These are phyloP conservation scores for Pichia terricola DNA, from an alignment of 1,139 yeast genomes.

Conservation along the genomic window DNA sequence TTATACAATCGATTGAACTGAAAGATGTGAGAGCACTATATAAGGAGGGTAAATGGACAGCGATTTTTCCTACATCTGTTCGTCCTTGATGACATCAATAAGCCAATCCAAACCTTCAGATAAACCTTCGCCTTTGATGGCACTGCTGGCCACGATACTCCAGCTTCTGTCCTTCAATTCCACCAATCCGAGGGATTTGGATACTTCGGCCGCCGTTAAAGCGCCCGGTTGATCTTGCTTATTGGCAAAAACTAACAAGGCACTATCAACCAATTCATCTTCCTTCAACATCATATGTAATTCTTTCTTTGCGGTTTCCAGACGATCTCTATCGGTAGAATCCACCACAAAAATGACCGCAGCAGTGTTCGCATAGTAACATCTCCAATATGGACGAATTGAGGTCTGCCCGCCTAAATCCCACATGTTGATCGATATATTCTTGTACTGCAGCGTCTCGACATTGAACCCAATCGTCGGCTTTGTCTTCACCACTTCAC, in stretches of 20 bases:
- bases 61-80: conserved; percentile 40
- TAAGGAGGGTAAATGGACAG: no score
- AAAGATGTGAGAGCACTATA: no score
- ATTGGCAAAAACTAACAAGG: conserved; percentile 89
- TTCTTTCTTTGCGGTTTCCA: conserved; percentile 80
- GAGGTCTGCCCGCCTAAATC: conserved; percentile 97
- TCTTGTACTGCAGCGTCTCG: conserved; percentile 83
- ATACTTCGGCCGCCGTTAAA: conserved; percentile 86
- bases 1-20: no score
- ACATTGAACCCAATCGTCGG: conserved; percentile 97
- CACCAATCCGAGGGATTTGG: conserved; percentile 75
- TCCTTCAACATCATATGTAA: conserved; percentile 86
- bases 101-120: conserved; percentile 97
- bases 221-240: conserved; percentile 98
- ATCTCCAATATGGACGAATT: conserved; percentile 96
- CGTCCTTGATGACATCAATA: conserved; percentile 92
- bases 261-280: conserved; percentile 84
- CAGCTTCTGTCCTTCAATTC: conserved; percentile 93
- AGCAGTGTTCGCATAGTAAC: conserved; percentile 92
- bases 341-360: conserved; percentile 96
- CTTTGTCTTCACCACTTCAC: conserved; percentile 89
- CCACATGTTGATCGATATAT: conserved; percentile 78
- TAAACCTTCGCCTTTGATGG: conserved; percentile 91
- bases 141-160: conserved; percentile 97
- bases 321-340: conserved; percentile 90